Percentiles rank a stretch among this genome's conserved stretches.
phyloP scores from a whole-genome alignment of 495 filamentous ascomycete species.

The Trichocladium uniseriatum region DNA sequence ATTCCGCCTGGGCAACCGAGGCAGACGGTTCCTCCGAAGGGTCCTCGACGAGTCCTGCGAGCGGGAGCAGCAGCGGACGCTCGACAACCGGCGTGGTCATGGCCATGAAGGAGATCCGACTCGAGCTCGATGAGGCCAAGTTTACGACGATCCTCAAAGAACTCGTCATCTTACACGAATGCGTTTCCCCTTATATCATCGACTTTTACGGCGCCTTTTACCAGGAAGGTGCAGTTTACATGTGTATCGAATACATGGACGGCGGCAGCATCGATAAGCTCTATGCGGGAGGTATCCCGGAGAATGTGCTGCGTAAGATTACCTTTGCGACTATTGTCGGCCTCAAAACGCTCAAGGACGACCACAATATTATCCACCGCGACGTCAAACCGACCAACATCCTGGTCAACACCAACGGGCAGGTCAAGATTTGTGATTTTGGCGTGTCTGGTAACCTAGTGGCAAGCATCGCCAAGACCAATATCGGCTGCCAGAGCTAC shows the following conservation, averaged over 20 bases:
- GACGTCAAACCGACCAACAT: conserved; percentile 99
- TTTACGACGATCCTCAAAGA: conserved; percentile 98
- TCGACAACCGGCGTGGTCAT: conserved; percentile 64
- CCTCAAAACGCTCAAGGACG: conserved; percentile 87
- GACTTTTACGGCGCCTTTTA: conserved; percentile 99
- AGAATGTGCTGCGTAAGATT: conserved; percentile 82
- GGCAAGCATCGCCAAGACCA: conserved; percentile 95
- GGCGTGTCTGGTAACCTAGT: conserved; percentile 95
- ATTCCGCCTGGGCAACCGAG: conserved; percentile 22
- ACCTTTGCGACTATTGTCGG: conserved; percentile 86
- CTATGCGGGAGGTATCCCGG: conserved; percentile 87
- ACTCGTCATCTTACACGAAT: conserved; percentile 90
- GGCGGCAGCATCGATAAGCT: conserved; percentile 97
- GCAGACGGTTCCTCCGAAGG: conserved; percentile 15
- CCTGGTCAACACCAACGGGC: conserved; percentile 76
- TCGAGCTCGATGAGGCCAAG: conserved; percentile 93
- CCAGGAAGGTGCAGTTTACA: conserved; percentile 97
- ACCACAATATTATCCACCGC: conserved; percentile 98
- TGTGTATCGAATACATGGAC: conserved; percentile 99
- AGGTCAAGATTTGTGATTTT: conserved; percentile 98
- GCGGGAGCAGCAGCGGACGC: conserved; percentile 12
- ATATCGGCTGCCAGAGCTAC: conserved; percentile 98
- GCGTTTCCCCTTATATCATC: conserved; percentile 89
- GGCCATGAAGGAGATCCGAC: conserved; percentile 99
- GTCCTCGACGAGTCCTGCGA: conserved; percentile 12